Base-by-base conservation (phyloP, 306 rosid species). In the Acacia confusa region DNA sequence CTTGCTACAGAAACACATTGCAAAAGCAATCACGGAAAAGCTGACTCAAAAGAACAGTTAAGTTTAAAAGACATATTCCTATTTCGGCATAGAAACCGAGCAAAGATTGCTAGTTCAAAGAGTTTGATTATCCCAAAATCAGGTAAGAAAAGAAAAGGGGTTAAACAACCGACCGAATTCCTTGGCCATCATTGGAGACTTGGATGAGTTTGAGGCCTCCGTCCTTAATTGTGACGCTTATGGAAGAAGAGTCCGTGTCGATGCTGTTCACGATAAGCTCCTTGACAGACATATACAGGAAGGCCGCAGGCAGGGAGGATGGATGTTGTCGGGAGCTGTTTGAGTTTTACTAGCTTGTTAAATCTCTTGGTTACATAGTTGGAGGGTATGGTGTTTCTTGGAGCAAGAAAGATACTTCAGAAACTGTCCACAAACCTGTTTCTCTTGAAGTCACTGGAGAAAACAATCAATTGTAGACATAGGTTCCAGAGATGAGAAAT, bases 121-220 rank as follows among this genome's bases (percentile, higher is more conserved):
- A 27, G 74, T 43, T 70, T 47, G 34, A 43, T 38, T 20, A 38
- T 40, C 44, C 43, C 25, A 32, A 66, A 34, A 66, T 32, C 45
- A 66, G 9, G 71, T 7, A 36, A 41, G 24, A 66, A 66, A 17
- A 66, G 13, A 19, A 36, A 17, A 68, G 7, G 17, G 50, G 2
- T 9, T 6, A 20, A 38, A 10, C 6, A 38, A 68, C 28, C 2
- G 40, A 41, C 89, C 93, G 87, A 20, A 95, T 93, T 74, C 98
- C 98, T 64, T 95, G 97, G 82, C 97, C 98, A 78, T 95, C 94
- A 79, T 95, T 97, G 70, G 97, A 90, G 83, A 95, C 90, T 87
- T 95, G 99, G 70, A 95, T 93, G 87, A 92, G 98, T 76, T 93
- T 95, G 78, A 95, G 97, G 67, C 99, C 98, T 9, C 98, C 99